These are phyloP conservation scores for Tagetes erecta DNA, from an alignment of 129 eudicot genomes.

Conservation along the genomic window DNA sequence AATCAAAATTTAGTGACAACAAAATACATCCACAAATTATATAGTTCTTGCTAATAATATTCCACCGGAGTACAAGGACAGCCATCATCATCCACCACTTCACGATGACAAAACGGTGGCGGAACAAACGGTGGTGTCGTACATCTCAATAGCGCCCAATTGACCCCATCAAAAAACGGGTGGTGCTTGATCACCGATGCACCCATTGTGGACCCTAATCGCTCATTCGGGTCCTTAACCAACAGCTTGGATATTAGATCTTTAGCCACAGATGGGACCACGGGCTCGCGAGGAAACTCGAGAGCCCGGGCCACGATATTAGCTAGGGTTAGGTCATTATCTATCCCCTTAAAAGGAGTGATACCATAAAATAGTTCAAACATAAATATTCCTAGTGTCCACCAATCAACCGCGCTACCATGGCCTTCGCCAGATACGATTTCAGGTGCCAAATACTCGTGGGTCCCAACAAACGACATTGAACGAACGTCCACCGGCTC, in stretches of 20 bases:
- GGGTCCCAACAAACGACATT: slow-evolving; percentile 98
- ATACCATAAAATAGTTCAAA: slow-evolving; percentile 84
- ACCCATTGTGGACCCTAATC: slow-evolving; percentile 86
- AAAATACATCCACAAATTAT: slow-evolving; percentile 19
- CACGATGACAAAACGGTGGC: slow-evolving; percentile 52
- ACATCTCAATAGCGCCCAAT: slow-evolving; percentile 91
- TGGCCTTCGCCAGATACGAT: slow-evolving; percentile 93
- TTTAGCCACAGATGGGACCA: slow-evolving; percentile 57
- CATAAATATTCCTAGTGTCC: slow-evolving; percentile 85
- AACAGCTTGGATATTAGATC: slow-evolving; percentile 68
- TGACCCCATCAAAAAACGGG: slow-evolving; percentile 76
- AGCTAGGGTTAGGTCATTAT: slow-evolving; percentile 76
- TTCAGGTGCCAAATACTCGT: slow-evolving; percentile 93
- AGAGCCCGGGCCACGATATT: slow-evolving; percentile 94
- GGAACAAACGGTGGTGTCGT: slow-evolving; percentile 74
- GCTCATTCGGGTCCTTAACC: slow-evolving; percentile 72
- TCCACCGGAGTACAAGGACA: slow-evolving; percentile 69
- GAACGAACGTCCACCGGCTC: slow-evolving; percentile 86
- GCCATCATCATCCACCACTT: slow-evolving; percentile 52
- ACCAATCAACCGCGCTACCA: slow-evolving; percentile 98
- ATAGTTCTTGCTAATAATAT: slow-evolving; percentile 47
- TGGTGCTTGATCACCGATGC: slow-evolving; percentile 83
- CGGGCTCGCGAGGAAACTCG: slow-evolving; percentile 85
- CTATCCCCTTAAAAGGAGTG: slow-evolving; percentile 83
- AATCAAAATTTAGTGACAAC: slow-evolving; percentile 11